Percentiles rank a stretch among this genome's conserved stretches.
phyloP scores from a whole-genome alignment of 2,329 filamentous ascomycete genomes.

The Microsporum ferrugineum region DNA sequence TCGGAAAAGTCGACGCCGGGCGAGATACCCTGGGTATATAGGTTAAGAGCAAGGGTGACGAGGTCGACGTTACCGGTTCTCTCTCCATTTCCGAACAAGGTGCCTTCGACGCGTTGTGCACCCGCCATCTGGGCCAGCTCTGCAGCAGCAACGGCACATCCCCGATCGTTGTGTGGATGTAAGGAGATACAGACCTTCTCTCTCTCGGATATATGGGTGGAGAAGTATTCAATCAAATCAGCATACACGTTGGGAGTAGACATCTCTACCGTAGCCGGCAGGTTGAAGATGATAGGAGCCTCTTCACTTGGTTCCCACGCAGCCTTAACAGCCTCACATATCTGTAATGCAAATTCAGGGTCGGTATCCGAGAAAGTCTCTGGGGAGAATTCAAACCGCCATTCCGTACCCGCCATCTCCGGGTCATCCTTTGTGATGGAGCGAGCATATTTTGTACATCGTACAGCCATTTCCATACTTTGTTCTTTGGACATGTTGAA shows the following conservation, averaged over 20 bases:
- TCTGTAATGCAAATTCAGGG: conserved; percentile 66
- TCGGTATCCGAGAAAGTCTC: conserved; percentile 76
- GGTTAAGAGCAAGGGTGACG: conserved; percentile 81
- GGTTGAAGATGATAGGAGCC: conserved; percentile 87
- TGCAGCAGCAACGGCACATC: conserved; percentile 77
- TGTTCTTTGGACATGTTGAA: conserved; percentile 80
- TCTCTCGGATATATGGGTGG: conserved; percentile 67
- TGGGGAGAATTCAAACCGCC: conserved; percentile 41
- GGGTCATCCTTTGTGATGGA: conserved; percentile 78
- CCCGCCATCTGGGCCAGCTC: conserved; percentile 95
- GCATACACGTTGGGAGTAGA: conserved; percentile 90
- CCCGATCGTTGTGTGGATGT: conserved; percentile 90
- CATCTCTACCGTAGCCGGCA: conserved; percentile 93
- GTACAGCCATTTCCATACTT: conserved; percentile 67
- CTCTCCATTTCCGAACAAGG: conserved; percentile 89
- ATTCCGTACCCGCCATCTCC: conserved; percentile 43
- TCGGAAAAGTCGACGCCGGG: conserved; percentile 86
- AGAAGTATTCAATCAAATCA: conserved; percentile 94
- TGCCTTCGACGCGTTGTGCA: conserved; percentile 86
- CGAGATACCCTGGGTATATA: conserved; percentile 85
- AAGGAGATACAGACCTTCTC: conserved; percentile 82
- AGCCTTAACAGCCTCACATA: conserved; percentile 87
- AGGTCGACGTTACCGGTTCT: conserved; percentile 91
- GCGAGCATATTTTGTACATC: conserved; percentile 74
- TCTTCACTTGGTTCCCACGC: conserved; percentile 77